These are phyloP conservation scores for Odontarrhena argentea DNA, from an alignment of 345 rosid species.

Conservation along the genomic window DNA sequence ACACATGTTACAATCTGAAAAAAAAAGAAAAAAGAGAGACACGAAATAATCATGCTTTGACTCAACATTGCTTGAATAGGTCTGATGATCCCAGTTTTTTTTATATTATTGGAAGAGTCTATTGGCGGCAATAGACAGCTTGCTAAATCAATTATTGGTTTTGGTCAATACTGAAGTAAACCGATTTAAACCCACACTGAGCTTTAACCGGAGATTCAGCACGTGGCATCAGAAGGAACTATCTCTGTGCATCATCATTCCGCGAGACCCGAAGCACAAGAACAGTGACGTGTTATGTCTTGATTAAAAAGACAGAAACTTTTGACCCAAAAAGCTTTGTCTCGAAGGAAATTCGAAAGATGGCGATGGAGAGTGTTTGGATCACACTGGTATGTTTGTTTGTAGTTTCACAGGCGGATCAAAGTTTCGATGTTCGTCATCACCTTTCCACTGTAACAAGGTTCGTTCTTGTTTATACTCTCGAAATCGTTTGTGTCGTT, in stretches of 20 bases:
- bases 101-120: conserved; percentile 30
- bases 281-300: conserved; percentile 10
- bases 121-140: conserved; percentile 26
- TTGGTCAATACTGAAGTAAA: not conserved
- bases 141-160: not conserved
- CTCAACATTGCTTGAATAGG: conserved; percentile 24
- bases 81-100: not conserved
- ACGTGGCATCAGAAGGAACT: conserved; percentile 21
- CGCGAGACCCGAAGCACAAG: conserved; percentile 20
- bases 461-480: conserved; percentile 36
- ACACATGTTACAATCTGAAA: conserved; percentile 30
- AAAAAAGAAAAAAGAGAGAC: conserved; percentile 21
- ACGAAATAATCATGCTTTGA: conserved; percentile 37
- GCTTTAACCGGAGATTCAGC: conserved; percentile 1
- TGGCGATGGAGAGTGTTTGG: conserved; percentile 32
- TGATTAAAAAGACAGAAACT: not conserved
- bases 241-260: conserved; percentile 4
- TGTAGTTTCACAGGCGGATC: conserved; percentile 46
- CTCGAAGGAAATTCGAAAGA: conserved; percentile 28
- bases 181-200: conserved; percentile 20
- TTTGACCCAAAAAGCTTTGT: not conserved
- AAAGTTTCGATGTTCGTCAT: conserved; percentile 64
- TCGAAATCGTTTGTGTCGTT: not conserved
- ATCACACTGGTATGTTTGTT: conserved; percentile 30
- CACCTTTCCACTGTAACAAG: conserved; percentile 72